These are phyloP conservation scores for Insectozyma bohioensis DNA, from an alignment of 1,139 yeast genomes.

Conservation along the genomic window DNA sequence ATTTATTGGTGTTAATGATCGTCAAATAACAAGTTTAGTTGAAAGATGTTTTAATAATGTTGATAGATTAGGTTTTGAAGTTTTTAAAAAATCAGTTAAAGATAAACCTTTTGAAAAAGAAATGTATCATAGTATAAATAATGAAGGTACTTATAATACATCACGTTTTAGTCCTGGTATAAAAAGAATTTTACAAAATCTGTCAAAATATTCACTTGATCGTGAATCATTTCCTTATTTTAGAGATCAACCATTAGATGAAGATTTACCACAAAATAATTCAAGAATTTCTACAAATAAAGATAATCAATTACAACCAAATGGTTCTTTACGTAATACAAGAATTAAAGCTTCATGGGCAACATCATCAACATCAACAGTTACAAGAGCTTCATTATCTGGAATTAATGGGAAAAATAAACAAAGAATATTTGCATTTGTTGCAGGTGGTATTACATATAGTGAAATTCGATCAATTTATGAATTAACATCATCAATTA, in stretches of 20 bases:
- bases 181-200: conserved; percentile 54
- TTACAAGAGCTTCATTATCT: conserved; percentile 4
- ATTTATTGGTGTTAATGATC: conserved; percentile 64
- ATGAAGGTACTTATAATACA: conserved; percentile 66
- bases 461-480: conserved; percentile 78
- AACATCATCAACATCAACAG: conserved; percentile 34
- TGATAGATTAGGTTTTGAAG: conserved; percentile 62
- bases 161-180: conserved; percentile 77
- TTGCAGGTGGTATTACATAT: conserved; percentile 89
- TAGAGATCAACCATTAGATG: conserved; percentile 71
- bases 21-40: conserved; percentile 51
- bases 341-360: conserved; percentile 87
- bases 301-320: conserved; percentile 12
- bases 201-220: conserved; percentile 50
- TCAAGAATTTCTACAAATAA: conserved; percentile 16
- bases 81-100: conserved; percentile 51
- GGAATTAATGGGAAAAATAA: conserved; percentile 35
- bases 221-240: conserved; percentile 68
- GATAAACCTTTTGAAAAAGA: conserved; percentile 41
- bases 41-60: conserved; percentile 62
- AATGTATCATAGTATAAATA: conserved; percentile 65
- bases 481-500: conserved; percentile 60
- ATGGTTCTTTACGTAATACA: conserved; percentile 60
- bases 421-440: conserved; percentile 74
- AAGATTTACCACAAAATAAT: conserved; percentile 37